A percentile compares a stretch with the other conserved stretches of the same genome.
Conservation (phyloP, 202 grass and related monocot genomes). For the Zizania palustris region DNA sequence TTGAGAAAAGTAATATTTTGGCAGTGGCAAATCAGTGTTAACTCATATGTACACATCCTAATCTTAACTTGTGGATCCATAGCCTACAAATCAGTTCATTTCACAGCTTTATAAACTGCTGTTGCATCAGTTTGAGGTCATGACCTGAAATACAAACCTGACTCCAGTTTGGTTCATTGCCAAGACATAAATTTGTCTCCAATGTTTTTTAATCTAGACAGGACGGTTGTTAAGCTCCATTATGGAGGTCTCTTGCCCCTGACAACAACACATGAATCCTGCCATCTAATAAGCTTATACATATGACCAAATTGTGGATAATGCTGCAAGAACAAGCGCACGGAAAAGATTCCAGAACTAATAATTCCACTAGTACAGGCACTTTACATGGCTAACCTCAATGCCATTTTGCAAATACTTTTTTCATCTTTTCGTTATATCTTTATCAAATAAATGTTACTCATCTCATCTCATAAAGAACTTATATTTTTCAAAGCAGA, state of each 20-base stretch:
- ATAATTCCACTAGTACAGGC: constrained; percentile 35
- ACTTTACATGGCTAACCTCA: constrained; percentile 29
- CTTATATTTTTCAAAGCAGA: no score
- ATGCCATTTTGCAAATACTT: not conserved
- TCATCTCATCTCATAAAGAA: no score
- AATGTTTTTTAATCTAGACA: constrained; percentile 22
- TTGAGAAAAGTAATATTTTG: not conserved
- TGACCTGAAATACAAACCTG: constrained; percentile 10
- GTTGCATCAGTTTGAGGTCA: constrained; percentile 30
- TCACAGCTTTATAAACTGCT: not conserved
- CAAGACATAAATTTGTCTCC: not conserved
- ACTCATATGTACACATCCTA: no score
- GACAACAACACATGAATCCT: constrained; percentile 21
- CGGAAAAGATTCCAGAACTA: constrained; percentile 32
- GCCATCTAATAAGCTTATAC: constrained; percentile 11
- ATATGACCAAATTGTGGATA: constrained; percentile 45
- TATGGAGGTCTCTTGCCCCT: constrained; percentile 23
- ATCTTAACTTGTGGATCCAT: no score
- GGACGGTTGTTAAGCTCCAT: constrained; percentile 27
- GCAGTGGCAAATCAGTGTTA: no score
- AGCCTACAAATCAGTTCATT: no score
- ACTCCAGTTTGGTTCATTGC: constrained; percentile 3
- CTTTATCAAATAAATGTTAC: no score
- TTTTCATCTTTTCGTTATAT: no score
- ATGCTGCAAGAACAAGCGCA: constrained; percentile 40